A percentile compares a stretch with the other conserved stretches of the same genome.
These are phyloP conservation scores for Penicillium aurantiogriseum DNA, from an alignment of 2,329 filamentous ascomycete species.

Conservation along the genomic window DNA sequence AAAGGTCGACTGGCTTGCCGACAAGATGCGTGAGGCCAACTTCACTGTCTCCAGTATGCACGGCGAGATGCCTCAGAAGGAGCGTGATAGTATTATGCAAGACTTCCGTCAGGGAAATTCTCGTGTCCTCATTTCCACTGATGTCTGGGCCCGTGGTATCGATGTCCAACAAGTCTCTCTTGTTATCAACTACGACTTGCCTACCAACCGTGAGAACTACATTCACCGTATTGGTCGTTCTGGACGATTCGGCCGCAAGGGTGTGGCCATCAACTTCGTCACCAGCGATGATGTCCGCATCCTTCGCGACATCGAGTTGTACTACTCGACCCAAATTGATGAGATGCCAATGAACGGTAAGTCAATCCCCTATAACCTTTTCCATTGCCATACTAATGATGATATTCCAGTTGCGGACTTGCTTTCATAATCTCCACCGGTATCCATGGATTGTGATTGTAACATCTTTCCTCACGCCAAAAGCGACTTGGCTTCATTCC, in stretches of 20 bases:
- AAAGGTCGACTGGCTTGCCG: constrained; percentile 99
- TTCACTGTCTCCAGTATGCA: constrained; percentile 99
- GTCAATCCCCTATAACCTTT: constrained; percentile 40
- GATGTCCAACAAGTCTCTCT: constrained; percentile 99
- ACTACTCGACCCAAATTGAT: constrained; percentile 99
- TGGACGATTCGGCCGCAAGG: constrained; percentile 99
- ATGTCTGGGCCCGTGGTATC: constrained; percentile 97
- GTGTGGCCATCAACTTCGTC: constrained; percentile 99
- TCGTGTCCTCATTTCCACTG: constrained; percentile 96
- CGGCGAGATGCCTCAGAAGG: constrained; percentile 97
- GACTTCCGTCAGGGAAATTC: constrained; percentile 99
- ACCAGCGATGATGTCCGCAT: constrained; percentile 98
- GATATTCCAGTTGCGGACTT: constrained; percentile 34
- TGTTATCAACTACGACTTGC: constrained; percentile 99
- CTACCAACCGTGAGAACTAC: constrained; percentile 99
- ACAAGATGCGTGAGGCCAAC: constrained; percentile 97
- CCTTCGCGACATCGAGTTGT: constrained; percentile 99
- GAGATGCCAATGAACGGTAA: constrained; percentile 98
- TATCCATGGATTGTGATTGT: constrained; percentile 3
- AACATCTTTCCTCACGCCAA: constrained; percentile 9
- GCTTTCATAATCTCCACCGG: constrained; percentile 32
- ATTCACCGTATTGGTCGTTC: constrained; percentile 99
- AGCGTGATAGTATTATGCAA: constrained; percentile 99
- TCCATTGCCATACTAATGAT: not conserved
- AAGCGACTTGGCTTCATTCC: constrained; percentile 4